Evolutionary conservation across 352 stramenopile genomes (phyloP), one percentile per base, ranked within the genome.

Genomic region (Phytophthora parvispora): DNA sequence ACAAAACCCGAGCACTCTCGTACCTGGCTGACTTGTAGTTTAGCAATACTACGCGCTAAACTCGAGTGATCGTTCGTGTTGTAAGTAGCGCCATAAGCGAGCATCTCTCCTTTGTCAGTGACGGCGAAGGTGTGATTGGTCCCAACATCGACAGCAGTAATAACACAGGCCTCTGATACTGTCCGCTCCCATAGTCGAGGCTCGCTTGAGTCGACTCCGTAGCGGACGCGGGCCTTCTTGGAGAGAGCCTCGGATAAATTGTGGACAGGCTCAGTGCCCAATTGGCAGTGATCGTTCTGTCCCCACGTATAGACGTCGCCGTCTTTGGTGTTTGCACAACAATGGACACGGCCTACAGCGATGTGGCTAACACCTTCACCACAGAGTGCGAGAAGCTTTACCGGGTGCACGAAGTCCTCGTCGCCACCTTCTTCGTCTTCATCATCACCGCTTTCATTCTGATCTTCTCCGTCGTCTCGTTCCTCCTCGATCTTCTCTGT

Each of bases 281-380:
- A 62, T 47, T 96, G 89, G 29, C 84, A 93, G 62, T 94, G 89
- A 53, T 94, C 84, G 49, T 95, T 96, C 20, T 94, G 86, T 8
- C 89, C 89, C 89, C 89, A 96, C 20, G 89, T 92, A 56, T 90
- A 96, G 3, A 95, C 83, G 53, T 95, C 89, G 34, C 89, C 87
- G 16, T 93, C 86, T 62, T 92, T 94, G 1, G 89, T 94, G 22
- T 71, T 78, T 4, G 86, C 89, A 43, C 78, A 91, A 56, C 89
- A 96, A 67, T 96, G 89, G 6, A 87, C 80, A 31, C 89, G 74
- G 0, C 89, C 89, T 2, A 96, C 89, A 24, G 89, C 87, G 36
- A 96, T 96, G 25, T 78, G 48, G 31, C 77, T 90, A 32, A 96
- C 50, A 15, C 83, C 86, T 65, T 96, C 89, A 0, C 84, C 86